phyloP scores from a whole-genome alignment of 2,329 filamentous ascomycete species.

The Parasarocladium wereldwijsianum region DNA sequence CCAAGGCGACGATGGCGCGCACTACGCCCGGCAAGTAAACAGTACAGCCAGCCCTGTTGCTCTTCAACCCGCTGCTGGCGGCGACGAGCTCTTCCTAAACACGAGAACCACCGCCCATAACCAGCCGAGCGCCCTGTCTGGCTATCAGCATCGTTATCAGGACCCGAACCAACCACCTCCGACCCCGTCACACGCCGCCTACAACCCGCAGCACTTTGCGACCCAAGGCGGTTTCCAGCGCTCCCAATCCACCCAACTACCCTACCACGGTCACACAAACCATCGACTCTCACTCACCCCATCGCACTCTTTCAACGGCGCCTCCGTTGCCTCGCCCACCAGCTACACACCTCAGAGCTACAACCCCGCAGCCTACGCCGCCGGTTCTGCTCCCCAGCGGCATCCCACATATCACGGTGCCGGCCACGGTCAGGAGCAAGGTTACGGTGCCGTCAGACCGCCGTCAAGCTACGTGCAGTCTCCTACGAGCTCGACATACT shows the following conservation, averaged over 20 bases:
- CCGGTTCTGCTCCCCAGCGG: conserved; percentile 30
- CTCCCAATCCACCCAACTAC: conserved; percentile 35
- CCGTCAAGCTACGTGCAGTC: conserved; percentile 18
- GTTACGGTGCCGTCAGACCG: conserved; percentile 22
- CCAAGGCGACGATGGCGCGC: conserved; percentile 54
- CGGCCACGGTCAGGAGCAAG: conserved; percentile 24
- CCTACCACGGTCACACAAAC: conserved; percentile 30
- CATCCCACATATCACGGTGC: conserved; percentile 35
- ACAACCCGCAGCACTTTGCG: conserved; percentile 57
- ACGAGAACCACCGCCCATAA: conserved; percentile 23
- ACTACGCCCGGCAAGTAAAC: conserved; percentile 25
- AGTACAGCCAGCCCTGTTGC: conserved; percentile 10
- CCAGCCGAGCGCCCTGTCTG: conserved; percentile 26
- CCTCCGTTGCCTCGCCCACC: conserved; percentile 21
- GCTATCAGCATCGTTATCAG: conserved; percentile 38
- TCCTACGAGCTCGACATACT: conserved; percentile 20
- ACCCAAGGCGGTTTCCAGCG: conserved; percentile 14
- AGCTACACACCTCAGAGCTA: conserved; percentile 39
- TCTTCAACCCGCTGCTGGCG: conserved; percentile 11
- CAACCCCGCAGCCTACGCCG: conserved; percentile 45
- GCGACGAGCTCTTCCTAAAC: conserved; percentile 52
- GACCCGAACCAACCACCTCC: conserved; percentile 23
- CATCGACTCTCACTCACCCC: conserved; percentile 22
- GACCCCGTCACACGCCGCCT: conserved; percentile 34
- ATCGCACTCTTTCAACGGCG: conserved; percentile 14